These are phyloP conservation scores for Mallotus japonicus DNA, from an alignment of 441 rosid species.

Conservation along the genomic window DNA sequence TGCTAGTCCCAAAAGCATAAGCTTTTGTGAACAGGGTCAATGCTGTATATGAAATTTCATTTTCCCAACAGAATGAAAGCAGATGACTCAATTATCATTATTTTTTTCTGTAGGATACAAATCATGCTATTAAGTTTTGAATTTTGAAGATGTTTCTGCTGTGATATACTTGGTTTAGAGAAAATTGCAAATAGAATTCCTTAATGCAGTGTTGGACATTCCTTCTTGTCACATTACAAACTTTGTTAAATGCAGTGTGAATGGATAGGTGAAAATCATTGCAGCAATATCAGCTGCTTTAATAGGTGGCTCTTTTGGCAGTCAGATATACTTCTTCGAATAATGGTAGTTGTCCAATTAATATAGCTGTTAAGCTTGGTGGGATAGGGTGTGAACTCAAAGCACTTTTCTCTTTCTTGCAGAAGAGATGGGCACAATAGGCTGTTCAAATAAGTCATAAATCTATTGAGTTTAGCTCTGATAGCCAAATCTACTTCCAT, in stretches of 20 bases:
- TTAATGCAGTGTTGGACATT: not conserved
- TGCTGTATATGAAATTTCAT: not conserved
- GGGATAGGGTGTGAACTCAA: not conserved
- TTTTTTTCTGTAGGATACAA: not conserved
- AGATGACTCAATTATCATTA: not conserved
- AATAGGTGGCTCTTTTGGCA: not conserved
- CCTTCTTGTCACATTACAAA: not conserved
- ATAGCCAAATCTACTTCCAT: not conserved
- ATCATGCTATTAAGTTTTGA: not conserved
- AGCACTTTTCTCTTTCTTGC: not conserved
- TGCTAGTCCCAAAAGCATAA: conserved; percentile 6
- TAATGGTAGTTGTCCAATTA: not conserved
- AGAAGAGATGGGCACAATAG: not conserved
- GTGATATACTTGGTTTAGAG: not conserved
- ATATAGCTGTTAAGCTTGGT: not conserved
- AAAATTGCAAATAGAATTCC: not conserved
- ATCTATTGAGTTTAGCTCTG: not conserved
- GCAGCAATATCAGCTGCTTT: not conserved
- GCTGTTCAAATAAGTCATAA: not conserved
- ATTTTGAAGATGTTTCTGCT: not conserved
- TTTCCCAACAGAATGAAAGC: not conserved
- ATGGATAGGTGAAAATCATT: not conserved
- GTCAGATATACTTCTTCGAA: not conserved
- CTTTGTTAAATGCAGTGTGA: not conserved
- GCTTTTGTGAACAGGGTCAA: not conserved